Conservation (phyloP, 257 asterid genomes). For the Handroanthus guayacan region DNA sequence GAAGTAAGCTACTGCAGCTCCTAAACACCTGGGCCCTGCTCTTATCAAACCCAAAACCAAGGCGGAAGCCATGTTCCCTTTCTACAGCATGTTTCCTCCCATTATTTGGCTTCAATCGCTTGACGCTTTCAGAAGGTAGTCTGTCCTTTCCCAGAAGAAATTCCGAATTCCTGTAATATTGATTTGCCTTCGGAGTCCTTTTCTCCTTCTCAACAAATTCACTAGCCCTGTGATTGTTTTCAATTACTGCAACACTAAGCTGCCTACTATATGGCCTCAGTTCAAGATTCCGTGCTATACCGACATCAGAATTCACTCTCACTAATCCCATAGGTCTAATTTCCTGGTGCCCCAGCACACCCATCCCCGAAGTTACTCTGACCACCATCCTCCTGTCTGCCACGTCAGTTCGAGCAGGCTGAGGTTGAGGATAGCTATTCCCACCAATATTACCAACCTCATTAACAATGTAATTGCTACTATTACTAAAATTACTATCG, state of each 20-base stretch:
- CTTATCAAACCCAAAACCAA: conserved; percentile 59
- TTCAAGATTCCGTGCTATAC: conserved; percentile 56
- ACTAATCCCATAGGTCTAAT: conserved; percentile 44
- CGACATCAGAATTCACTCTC: conserved; percentile 60
- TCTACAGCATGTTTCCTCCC: conserved; percentile 60
- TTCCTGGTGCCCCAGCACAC: conserved; percentile 43
- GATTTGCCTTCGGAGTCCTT: conserved; percentile 94
- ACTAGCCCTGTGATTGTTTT: conserved; percentile 48
- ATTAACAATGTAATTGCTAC: conserved; percentile 45
- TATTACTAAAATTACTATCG: conserved; percentile 41
- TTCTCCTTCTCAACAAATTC: conserved; percentile 84
- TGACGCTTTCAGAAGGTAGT: conserved; percentile 79
- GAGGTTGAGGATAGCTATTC: conserved; percentile 47
- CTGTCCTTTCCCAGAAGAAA: conserved; percentile 91
- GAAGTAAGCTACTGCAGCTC: conserved; percentile 77
- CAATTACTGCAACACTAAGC: conserved; percentile 68
- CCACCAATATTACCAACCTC: conserved; percentile 50
- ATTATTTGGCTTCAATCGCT: conserved; percentile 67
- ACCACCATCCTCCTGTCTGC: conserved; percentile 52
- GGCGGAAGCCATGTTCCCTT: conserved; percentile 48
- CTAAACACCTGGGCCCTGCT: conserved; percentile 57
- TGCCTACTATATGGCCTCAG: conserved; percentile 65
- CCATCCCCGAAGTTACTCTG: conserved; percentile 60
- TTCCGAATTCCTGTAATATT: conserved; percentile 81
- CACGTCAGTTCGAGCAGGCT: conserved; percentile 40